These are phyloP conservation scores for Yarrowia galli DNA, from an alignment of 1,139 yeast species.

Conservation along the genomic window DNA sequence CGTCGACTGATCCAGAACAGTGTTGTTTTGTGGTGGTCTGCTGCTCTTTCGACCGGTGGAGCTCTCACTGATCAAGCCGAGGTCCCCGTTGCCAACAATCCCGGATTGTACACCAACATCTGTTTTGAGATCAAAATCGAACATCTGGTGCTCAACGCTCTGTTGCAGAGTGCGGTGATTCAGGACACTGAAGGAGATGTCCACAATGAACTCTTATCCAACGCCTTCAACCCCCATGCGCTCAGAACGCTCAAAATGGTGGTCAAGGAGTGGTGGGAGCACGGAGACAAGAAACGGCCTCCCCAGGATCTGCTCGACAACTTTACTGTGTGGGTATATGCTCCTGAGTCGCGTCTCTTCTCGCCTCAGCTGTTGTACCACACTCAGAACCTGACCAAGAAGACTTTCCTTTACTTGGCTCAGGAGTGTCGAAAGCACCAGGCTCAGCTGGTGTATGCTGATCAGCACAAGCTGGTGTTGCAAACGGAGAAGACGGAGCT, in stretches of 20 bases:
- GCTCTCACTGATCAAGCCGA: constrained; percentile 67
- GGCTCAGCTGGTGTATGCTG: constrained; percentile 79
- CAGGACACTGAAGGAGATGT: constrained; percentile 78
- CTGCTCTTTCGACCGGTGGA: constrained; percentile 86
- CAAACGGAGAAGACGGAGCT: constrained; percentile 80
- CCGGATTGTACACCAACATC: constrained; percentile 80
- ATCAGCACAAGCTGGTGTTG: constrained; percentile 74
- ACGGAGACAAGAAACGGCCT: constrained; percentile 70
- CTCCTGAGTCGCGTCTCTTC: constrained; percentile 72
- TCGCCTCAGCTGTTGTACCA: constrained; percentile 85
- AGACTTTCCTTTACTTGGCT: constrained; percentile 79
- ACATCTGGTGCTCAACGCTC: constrained; percentile 83
- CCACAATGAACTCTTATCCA: constrained; percentile 52
- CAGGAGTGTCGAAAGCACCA: constrained; percentile 84
- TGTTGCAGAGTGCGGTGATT: constrained; percentile 80
- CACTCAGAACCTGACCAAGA: constrained; percentile 83
- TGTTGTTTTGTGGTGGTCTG: constrained; percentile 94
- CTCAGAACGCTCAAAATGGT: constrained; percentile 71
- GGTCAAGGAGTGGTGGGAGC: constrained; percentile 95
- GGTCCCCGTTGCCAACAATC: constrained; percentile 76
- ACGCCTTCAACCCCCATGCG: constrained; percentile 83
- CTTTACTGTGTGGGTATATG: constrained; percentile 87
- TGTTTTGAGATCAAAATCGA: constrained; percentile 82
- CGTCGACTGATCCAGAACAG: constrained; percentile 70
- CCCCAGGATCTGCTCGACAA: constrained; percentile 89